Base-by-base conservation (phyloP, 2,329 filamentous ascomycete genomes). In the Cryoendolithus antarcticus region DNA sequence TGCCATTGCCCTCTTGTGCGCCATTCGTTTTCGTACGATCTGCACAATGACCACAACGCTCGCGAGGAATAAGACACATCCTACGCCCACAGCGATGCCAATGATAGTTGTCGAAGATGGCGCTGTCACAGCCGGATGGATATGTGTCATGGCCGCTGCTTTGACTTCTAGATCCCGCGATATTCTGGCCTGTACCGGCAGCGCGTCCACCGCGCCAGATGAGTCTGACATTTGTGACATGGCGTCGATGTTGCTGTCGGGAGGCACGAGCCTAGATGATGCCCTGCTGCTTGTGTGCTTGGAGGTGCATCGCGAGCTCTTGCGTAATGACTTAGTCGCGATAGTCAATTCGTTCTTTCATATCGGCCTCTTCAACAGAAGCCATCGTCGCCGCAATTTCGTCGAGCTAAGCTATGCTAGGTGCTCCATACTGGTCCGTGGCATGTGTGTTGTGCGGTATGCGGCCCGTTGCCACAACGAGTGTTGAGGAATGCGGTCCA, bases 361-460 rank as follows among this genome's bases (percentile, higher is more conserved):
- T 35, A 38, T 38, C 8, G 1, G 19, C 36, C n/a, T 30, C 15
- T 29, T 9, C 4, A 4, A 41, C 8, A 31, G 7, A n/a, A 35
- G 9, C 11, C 30, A 12, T 30, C 4, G 7, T 13, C 24, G 6
- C 30, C 11, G 21, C 8, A 6, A 8, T 34, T 11, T 10, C 21
- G 29, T 9, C 13, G 12, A 10, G 11, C 19, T 30, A 34, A 40
- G 31, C 35, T 13, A 12, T 28, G 21, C 13, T 42, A 12, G 13
- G 4, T 30, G 10, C 10, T 24, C 13, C 13, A 9, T 12, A 3
- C 32, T 13, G 27, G n/a, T 12, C 6, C 30, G 33, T 13, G 9
- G 28, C 13, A 45, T 56, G 53, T 53, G 54, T 39, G 56, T 52
- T 45, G 40, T 39, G 46, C 39, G 52, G 52, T 45, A 56, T 56